Conservation (phyloP, 345 rosid genomes). For the Eucalyptus viminalis region DNA sequence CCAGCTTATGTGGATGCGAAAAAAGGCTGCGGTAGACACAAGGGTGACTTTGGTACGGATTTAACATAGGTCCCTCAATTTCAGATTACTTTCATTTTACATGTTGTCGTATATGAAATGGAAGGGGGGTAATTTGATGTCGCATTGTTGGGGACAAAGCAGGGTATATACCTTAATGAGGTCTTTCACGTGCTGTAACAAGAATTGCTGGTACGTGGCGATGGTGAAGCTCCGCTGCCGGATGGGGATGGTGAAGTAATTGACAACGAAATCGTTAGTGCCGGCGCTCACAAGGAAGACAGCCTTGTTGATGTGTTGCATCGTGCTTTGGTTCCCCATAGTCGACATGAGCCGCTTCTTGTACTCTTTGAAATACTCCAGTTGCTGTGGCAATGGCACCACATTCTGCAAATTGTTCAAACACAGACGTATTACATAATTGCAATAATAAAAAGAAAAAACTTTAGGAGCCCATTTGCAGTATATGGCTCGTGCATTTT, state of each 20-base stretch:
- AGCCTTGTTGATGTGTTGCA: slow-evolving; percentile 17
- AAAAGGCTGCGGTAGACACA: background rate
- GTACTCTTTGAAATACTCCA: slow-evolving; percentile 44
- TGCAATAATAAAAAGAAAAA: background rate
- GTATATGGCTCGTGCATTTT: background rate
- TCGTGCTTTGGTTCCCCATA: slow-evolving; percentile 22
- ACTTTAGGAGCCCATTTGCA: background rate
- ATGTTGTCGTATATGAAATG: background rate
- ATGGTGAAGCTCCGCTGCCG: slow-evolving; percentile 35
- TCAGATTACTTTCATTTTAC: background rate
- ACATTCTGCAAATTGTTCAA: slow-evolving; percentile 18
- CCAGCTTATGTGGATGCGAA: background rate
- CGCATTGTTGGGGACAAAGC: background rate
- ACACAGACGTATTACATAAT: background rate
- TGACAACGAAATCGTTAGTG: slow-evolving; percentile 48
- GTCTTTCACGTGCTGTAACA: slow-evolving; percentile 24
- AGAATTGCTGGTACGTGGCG: slow-evolving; percentile 46
- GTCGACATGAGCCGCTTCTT: slow-evolving; percentile 17
- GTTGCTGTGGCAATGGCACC: slow-evolving; percentile 19
- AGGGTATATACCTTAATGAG: slow-evolving; percentile 32
- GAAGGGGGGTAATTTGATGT: background rate
- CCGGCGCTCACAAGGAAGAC: slow-evolving; percentile 27
- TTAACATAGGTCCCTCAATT: background rate
- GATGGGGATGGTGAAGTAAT: slow-evolving; percentile 41
- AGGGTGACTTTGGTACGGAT: background rate